Conservation (phyloP, 495 filamentous ascomycete genomes). For the Penicillium bialowiezense region DNA sequence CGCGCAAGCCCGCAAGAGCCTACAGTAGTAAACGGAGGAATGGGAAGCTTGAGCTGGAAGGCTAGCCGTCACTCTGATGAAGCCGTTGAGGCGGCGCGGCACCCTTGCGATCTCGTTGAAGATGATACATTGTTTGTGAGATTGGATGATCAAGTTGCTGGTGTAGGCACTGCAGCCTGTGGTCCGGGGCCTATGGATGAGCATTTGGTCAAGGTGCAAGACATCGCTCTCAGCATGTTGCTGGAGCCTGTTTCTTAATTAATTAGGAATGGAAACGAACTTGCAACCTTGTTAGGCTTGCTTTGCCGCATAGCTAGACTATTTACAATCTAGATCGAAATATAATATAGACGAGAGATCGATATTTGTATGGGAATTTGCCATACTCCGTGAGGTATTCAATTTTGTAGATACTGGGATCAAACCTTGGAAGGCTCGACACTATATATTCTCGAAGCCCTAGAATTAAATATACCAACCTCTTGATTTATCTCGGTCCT, state of each 20-base stretch:
- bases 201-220: slow-evolving; percentile 33
- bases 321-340: no score
- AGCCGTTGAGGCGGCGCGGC: slow-evolving; percentile 54
- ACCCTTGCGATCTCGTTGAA: slow-evolving; percentile 59
- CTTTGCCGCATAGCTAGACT: no score
- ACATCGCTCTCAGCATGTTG: background rate
- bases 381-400: no score
- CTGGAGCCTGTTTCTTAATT: slow-evolving; percentile 1
- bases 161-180: slow-evolving; percentile 59
- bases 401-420: no score
- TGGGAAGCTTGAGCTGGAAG: slow-evolving; percentile 42
- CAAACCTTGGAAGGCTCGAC: no score
- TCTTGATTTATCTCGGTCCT: no score
- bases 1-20: slow-evolving; percentile 21
- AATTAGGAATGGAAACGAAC: background rate
- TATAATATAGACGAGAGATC: no score
- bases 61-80: slow-evolving; percentile 49
- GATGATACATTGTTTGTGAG: slow-evolving; percentile 54
- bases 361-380: no score
- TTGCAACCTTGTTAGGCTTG: no score
- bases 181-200: slow-evolving; percentile 57
- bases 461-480: no score
- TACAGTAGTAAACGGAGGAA: background rate
- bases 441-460: no score
- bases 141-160: slow-evolving; percentile 55